Evolutionary conservation across 2,329 filamentous ascomycete species (phyloP).

Genomic region (Fusarium cyanostomum): DNA sequence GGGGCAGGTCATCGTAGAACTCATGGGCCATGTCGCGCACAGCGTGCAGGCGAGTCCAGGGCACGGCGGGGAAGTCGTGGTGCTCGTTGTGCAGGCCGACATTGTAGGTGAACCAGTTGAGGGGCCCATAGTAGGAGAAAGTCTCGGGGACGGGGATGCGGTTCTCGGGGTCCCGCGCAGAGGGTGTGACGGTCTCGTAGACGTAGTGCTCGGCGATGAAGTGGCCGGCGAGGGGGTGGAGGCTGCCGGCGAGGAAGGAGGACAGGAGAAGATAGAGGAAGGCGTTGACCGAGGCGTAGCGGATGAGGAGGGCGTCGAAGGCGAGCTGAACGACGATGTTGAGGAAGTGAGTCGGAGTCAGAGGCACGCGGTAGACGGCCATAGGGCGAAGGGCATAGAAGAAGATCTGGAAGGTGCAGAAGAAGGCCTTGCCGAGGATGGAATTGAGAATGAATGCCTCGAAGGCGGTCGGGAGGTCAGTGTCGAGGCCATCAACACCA

Average conservation of each 20-base stretch:
- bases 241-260: conserved; percentile 90
- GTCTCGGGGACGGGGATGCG: conserved; percentile 84
- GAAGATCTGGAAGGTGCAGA: conserved; percentile 98
- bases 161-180: conserved; percentile 66
- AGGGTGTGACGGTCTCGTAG: conserved; percentile 70
- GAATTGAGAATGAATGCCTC: conserved; percentile 96
- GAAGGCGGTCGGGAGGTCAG: conserved; percentile 89
- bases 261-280: conserved; percentile 86
- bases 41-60: conserved; percentile 86
- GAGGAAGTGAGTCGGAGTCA: conserved; percentile 84
- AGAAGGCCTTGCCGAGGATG: conserved; percentile 95
- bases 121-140: conserved; percentile 93
- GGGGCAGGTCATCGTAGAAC: conserved; percentile 89
- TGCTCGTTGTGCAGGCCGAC: conserved; percentile 99
- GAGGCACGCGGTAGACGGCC: conserved; percentile 88
- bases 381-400: conserved; percentile 98
- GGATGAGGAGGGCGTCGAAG: conserved; percentile 79
- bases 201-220: conserved; percentile 99
- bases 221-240: conserved; percentile 95
- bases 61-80: conserved; percentile 96
- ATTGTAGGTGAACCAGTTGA: conserved; percentile 96
- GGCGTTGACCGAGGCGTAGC: conserved; percentile 67
- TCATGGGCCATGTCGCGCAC: conserved; percentile 84
- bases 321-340: conserved; percentile 81
- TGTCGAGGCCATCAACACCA: conserved; percentile 94